Conservation (phyloP, 176 grass and related monocot genomes). For the sorghum (Sorghum bicolor) region DNA sequence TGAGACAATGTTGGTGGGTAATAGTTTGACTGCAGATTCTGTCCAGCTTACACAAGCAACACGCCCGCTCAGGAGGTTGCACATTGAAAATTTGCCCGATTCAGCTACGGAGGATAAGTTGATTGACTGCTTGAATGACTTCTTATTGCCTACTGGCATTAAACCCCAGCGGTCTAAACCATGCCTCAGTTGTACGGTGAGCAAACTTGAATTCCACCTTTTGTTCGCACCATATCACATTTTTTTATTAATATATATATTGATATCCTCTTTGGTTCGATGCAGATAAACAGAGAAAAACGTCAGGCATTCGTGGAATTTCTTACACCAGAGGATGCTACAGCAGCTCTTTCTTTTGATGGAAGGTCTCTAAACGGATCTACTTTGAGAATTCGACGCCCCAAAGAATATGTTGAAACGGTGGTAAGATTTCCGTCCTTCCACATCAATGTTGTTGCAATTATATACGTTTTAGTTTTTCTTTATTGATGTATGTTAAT, state of each 20-base stretch:
- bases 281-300: conserved; percentile 97
- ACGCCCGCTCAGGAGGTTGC: conserved; percentile 66
- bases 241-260: conserved; percentile 25
- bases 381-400: conserved; percentile 82
- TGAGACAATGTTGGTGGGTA: conserved; percentile 40
- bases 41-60: conserved; percentile 93
- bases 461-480: conserved; percentile 9
- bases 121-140: conserved; percentile 76
- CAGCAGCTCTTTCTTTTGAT: conserved; percentile 86
- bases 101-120: conserved; percentile 66
- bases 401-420: conserved; percentile 87
- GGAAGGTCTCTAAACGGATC: conserved; percentile 65
- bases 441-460: conserved; percentile 16
- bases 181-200: conserved; percentile 84
- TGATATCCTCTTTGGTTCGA: conserved; percentile 9
- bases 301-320: conserved; percentile 89
- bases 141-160: conserved; percentile 53
- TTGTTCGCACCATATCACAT: conserved; percentile 4
- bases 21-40: conserved; percentile 57
- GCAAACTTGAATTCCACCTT: conserved; percentile 21
- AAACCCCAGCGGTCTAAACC: conserved; percentile 62
- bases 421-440: conserved; percentile 62
- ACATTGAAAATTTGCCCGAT: conserved; percentile 79
- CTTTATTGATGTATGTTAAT: conserved; percentile 1
- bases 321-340: conserved; percentile 96